A percentile compares a stretch with the other conserved stretches of the same genome.
Conservation (phyloP, 805 yeast species). For the Martiniozyma abietophila region DNA sequence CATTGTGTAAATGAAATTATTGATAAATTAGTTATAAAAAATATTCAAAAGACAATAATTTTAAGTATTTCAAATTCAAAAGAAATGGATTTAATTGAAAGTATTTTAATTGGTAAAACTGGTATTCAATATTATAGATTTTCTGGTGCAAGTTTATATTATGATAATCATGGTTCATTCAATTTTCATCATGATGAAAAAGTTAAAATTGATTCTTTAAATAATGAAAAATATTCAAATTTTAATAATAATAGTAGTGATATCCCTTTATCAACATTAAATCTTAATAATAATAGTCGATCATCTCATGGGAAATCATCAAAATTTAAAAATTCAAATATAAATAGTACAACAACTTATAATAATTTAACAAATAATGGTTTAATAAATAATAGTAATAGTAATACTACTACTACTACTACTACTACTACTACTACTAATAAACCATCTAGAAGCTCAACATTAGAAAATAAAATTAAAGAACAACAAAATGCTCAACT, state of each 20-base stretch:
- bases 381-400: background rate
- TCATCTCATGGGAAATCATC: no score
- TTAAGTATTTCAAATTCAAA: constrained; percentile 54
- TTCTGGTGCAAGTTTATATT: constrained; percentile 49
- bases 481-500: constrained; percentile 4
- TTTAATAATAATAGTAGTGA: no score
- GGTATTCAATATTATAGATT: constrained; percentile 52
- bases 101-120: constrained; percentile 63
- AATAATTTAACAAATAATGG: constrained; percentile 1
- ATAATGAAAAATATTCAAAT: background rate
- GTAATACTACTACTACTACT: constrained; percentile 1
- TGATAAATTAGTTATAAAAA: constrained; percentile 25
- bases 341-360: no score
- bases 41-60: constrained; percentile 24
- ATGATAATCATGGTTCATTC: constrained; percentile 26
- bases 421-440: constrained; percentile 1
- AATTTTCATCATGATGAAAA: constrained; percentile 13
- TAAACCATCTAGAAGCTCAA: no score
- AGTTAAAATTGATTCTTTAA: background rate
- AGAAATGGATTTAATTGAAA: constrained; percentile 73
- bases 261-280: no score
- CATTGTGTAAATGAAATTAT: constrained; percentile 41
- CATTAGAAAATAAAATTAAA: no score
- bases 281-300: no score
- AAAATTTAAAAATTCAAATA: no score